A percentile compares a stretch with the other conserved stretches of the same genome.
Evolutionary conservation across 768 basidiomycete genomes (phyloP).

Genomic region (Sarcodon aspratus): DNA sequence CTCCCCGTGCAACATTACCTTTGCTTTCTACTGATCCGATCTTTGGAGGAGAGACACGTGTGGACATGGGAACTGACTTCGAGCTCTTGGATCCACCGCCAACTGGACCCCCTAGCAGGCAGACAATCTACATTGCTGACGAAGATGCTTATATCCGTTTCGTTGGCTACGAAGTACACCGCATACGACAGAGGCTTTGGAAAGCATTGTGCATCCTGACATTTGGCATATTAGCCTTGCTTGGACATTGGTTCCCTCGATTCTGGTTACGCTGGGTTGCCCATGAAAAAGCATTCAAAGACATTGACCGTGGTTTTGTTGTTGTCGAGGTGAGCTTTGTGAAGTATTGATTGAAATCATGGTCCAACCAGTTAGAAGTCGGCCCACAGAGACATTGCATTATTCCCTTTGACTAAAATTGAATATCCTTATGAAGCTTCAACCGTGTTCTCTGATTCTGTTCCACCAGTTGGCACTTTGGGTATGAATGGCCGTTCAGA

Average conservation of each 20-base stretch:
- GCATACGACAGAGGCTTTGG: conserved; percentile 62
- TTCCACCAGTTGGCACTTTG: conserved; percentile 7
- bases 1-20: conserved; percentile 50
- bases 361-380: conserved; percentile 41
- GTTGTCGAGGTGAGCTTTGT: conserved; percentile 71
- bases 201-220: conserved; percentile 51
- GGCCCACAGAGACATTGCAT: conserved; percentile 67
- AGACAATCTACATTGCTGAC: conserved; percentile 77
- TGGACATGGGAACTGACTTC: conserved; percentile 63
- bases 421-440: conserved; percentile 69
- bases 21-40: conserved; percentile 65
- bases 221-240: conserved; percentile 61
- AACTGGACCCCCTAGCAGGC: conserved; percentile 73
- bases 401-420: conserved; percentile 61
- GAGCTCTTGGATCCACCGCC: conserved; percentile 61
- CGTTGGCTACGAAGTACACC: conserved; percentile 67
- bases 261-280: conserved; percentile 87
- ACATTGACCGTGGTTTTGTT: conserved; percentile 60
- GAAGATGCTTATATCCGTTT: conserved; percentile 87
- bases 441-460: conserved; percentile 40
- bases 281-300: conserved; percentile 70
- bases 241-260: conserved; percentile 91
- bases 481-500: conserved; percentile 20
- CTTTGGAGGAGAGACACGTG: conserved; percentile 74
- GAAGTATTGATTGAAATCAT: conserved; percentile 2